Conservation (phyloP, 352 stramenopile species). For the Phytophthora europaea region DNA sequence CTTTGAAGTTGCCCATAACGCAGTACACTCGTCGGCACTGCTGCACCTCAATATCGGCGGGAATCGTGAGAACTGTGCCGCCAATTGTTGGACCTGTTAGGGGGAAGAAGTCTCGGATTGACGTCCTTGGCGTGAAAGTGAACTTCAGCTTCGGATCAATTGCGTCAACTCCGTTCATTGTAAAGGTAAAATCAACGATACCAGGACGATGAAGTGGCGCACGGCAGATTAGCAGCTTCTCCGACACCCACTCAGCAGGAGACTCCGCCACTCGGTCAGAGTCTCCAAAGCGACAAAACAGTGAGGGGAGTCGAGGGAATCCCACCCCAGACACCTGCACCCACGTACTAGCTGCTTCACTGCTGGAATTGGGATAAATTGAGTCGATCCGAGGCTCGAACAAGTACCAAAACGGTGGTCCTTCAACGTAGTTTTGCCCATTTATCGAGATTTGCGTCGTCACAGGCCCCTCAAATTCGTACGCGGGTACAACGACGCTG, state of each 20-base stretch:
- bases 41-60: conserved; percentile 4
- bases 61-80: conserved; percentile 44
- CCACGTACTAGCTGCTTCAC: conserved; percentile 20
- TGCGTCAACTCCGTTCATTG: conserved; percentile 65
- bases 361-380: conserved; percentile 33
- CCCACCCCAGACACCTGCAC: conserved; percentile 32
- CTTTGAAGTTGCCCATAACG: conserved; percentile 30
- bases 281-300: conserved; percentile 59
- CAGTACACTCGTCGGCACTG: conserved; percentile 42
- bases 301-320: conserved; percentile 49
- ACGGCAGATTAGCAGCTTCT: conserved; percentile 34
- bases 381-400: conserved; percentile 31
- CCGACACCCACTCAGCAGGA: conserved; percentile 41
- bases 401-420: conserved; percentile 54
- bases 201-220: conserved; percentile 36
- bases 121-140: conserved; percentile 28
- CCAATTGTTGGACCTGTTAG: conserved; percentile 39
- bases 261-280: background rate
- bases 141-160: conserved; percentile 42
- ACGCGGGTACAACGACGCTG: conserved; percentile 11
- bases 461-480: conserved; percentile 10
- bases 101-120: conserved; percentile 27
- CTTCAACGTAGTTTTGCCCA: conserved; percentile 50
- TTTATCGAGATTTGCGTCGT: conserved; percentile 45
- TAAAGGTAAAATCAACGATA: conserved; percentile 48